Evolutionary conservation across 2,329 filamentous ascomycete genomes (phyloP), one percentile per base, ranked within the genome.

Genomic region (Didymella keratinophila): DNA sequence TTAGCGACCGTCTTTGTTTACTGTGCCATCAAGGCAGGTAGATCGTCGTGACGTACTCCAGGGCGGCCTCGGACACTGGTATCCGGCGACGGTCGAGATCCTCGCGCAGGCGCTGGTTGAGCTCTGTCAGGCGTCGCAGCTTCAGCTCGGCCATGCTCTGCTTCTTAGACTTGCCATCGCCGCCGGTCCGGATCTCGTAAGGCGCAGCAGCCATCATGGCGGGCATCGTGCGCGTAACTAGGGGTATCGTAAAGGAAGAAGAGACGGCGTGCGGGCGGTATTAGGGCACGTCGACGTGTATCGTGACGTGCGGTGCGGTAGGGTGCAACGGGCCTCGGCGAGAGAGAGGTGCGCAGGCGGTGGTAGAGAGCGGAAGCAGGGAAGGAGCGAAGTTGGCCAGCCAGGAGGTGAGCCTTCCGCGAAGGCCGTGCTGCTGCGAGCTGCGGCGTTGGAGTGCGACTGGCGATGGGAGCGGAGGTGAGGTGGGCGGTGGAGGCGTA

Each of bases 101-200:
- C 81, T 99, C 95, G 73, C 93, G 91, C 78, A 99, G 83, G 71
- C 95, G 90, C 80, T 92, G 92, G 85, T 98, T 99, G 73, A 99
- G 87, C 83, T 99, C 95, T 62, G 93, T 98, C 80, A 99, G 85
- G 66, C 95, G 90, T 74, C 95, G 89, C 73, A 98, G 87, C 86
- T 99, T 99, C 66, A 99, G 87, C 79, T 99, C 95, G 70, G 94
- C 94, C 92, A 99, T 98, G 78, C 92, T 97, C 83, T 98, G 95
- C 85, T 97, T 97, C 84, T 96, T 98, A 83, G 93, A 96, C 85
- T 86, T 87, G 69, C 84, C 82, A 75, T 87, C 86, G 68, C 86
- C 86, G 67, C 85, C 87, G 60, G 84, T 84, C 77, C 87, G 86
- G 70, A 88, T 82, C 76, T 89, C 87, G 79, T 89, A 89, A 58